Percentiles rank a stretch among this genome's conserved stretches.
phyloP scores from a whole-genome alignment of 768 basidiomycete genomes.

The Chlorophyllum brunneum region DNA sequence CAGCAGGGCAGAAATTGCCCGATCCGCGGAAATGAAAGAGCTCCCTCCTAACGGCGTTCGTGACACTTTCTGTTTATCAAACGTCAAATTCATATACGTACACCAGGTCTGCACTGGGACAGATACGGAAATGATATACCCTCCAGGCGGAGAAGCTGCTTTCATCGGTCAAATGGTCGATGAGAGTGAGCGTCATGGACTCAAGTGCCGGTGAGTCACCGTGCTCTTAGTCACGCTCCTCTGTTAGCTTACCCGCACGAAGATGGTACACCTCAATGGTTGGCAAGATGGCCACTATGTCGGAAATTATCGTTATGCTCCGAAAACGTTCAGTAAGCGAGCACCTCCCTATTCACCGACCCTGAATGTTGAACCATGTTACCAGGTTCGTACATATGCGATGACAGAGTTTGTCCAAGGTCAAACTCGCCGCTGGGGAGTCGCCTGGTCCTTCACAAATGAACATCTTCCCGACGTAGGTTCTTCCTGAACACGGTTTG shows the following conservation, averaged over 20 bases:
- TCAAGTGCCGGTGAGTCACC: conserved; percentile 52
- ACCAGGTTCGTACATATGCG: conserved; percentile 82
- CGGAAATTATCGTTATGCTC: conserved; percentile 45
- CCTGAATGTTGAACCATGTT: background rate
- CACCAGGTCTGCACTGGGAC: conserved; percentile 84
- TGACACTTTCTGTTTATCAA: background rate
- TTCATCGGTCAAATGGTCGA: conserved; percentile 77
- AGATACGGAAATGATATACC: conserved; percentile 79
- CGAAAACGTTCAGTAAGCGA: conserved; percentile 39
- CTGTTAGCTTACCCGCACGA: background rate
- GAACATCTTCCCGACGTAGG: conserved; percentile 75
- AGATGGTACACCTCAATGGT: conserved; percentile 96
- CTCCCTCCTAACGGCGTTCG: conserved; percentile 67
- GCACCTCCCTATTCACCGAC: background rate
- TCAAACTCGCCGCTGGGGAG: conserved; percentile 86
- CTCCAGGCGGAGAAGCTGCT: conserved; percentile 75
- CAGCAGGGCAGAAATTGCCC: conserved; percentile 62
- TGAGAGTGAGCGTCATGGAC: conserved; percentile 57
- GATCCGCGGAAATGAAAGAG: conserved; percentile 61
- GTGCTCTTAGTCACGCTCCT: background rate
- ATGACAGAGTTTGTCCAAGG: conserved; percentile 84
- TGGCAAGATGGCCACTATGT: conserved; percentile 78
- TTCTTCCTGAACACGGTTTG: conserved; percentile 11
- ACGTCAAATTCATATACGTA: background rate
- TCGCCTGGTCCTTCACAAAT: conserved; percentile 79